Conservation (phyloP, 805 yeast species). For the Priceomyces fermenticarens region DNA sequence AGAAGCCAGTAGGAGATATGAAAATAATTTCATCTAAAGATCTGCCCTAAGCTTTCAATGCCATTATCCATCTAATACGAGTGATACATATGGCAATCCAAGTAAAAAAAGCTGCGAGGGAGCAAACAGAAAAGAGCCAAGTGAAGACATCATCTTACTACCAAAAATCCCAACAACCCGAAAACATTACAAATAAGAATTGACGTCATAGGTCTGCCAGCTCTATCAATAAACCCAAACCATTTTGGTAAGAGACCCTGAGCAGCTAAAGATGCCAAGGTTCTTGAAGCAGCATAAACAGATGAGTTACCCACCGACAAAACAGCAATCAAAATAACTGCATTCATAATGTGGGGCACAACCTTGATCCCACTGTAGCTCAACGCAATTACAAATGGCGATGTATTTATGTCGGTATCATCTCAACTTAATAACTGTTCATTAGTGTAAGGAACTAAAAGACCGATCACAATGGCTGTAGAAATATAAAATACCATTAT, state of each 20-base stretch:
- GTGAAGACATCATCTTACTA: slow-evolving; percentile 60
- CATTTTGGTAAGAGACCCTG: slow-evolving; percentile 16
- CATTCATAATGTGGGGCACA: slow-evolving; percentile 69
- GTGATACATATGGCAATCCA: slow-evolving; percentile 46
- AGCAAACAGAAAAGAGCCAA: slow-evolving; percentile 71
- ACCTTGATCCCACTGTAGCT: slow-evolving; percentile 44
- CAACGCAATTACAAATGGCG: slow-evolving; percentile 36
- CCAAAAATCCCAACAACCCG: slow-evolving; percentile 24
- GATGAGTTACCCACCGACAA: slow-evolving; percentile 56
- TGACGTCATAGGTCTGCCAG: slow-evolving; percentile 27
- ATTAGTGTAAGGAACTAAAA: slow-evolving; percentile 37
- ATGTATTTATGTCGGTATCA: slow-evolving; percentile 41
- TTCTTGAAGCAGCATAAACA: slow-evolving; percentile 27
- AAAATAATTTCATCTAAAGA: slow-evolving; percentile 33
- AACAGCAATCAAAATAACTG: slow-evolving; percentile 70
- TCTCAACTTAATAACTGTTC: slow-evolving; percentile 38
- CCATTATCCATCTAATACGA: slow-evolving; percentile 56
- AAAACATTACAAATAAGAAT: slow-evolving; percentile 64
- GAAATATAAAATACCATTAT: slow-evolving; percentile 31
- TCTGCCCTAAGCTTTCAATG: slow-evolving; percentile 30
- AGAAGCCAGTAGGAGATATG: slow-evolving; percentile 31
- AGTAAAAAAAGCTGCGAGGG: slow-evolving; percentile 65
- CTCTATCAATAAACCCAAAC: slow-evolving; percentile 11
- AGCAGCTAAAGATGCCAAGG: slow-evolving; percentile 19
- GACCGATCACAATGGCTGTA: slow-evolving; percentile 36